These are phyloP conservation scores for Aspergillus sp. DNA, from an alignment of 2,329 filamentous ascomycete species.

Conservation along the genomic window DNA sequence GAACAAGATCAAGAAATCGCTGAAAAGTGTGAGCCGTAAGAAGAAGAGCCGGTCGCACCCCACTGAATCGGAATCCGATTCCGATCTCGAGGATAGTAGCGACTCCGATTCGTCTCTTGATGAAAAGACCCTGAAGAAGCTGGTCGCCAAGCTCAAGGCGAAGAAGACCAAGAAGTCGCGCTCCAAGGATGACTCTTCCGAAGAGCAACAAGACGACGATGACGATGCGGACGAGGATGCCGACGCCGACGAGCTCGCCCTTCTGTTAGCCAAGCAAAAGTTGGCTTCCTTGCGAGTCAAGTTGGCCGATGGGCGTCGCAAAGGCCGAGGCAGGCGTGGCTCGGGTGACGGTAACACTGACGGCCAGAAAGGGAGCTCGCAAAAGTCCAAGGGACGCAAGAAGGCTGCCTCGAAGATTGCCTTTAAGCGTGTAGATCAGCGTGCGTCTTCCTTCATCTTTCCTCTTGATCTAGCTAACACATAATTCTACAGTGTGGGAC, in stretches of 20 bases:
- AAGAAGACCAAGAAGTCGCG: slow-evolving; percentile 37
- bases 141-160: slow-evolving; percentile 35
- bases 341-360: slow-evolving; percentile 16
- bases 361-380: slow-evolving; percentile 23
- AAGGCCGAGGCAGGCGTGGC: slow-evolving; percentile 17
- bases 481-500: slow-evolving; percentile 47
- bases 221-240: slow-evolving; percentile 32
- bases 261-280: slow-evolving; percentile 26
- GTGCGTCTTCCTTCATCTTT: slow-evolving; percentile 31
- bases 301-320: slow-evolving; percentile 21
- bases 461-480: slow-evolving; percentile 1
- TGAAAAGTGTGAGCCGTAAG: slow-evolving; percentile 31
- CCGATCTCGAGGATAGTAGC: slow-evolving; percentile 28
- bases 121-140: slow-evolving; percentile 35
- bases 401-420: slow-evolving; percentile 59
- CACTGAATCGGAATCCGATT: slow-evolving; percentile 29
- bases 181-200: slow-evolving; percentile 30
- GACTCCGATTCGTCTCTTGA: slow-evolving; percentile 30
- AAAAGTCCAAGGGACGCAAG: slow-evolving; percentile 41
- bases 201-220: slow-evolving; percentile 35
- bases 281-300: slow-evolving; percentile 24
- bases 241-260: slow-evolving; percentile 28
- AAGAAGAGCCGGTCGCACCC: slow-evolving; percentile 40
- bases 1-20: slow-evolving; percentile 35
- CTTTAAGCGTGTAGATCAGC: slow-evolving; percentile 69